These are phyloP conservation scores for Arthromyces matolae DNA, from an alignment of 768 basidiomycete species.

Conservation along the genomic window DNA sequence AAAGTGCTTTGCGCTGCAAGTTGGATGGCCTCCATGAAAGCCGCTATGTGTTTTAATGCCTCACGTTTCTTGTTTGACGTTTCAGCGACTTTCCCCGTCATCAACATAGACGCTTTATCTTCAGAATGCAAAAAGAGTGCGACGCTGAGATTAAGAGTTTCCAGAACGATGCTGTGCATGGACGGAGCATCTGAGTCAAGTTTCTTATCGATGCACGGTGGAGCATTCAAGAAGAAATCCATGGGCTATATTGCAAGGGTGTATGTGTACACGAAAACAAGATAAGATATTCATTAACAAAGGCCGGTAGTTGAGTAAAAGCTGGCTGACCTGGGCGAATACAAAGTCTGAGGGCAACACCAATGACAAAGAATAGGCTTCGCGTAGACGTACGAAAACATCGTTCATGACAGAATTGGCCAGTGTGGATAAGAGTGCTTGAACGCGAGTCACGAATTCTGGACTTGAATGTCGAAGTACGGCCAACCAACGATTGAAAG, in stretches of 20 bases:
- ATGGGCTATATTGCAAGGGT: constrained; percentile 40
- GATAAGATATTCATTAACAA: constrained; percentile 20
- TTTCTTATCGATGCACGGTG: constrained; percentile 25
- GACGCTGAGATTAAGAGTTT: constrained; percentile 39
- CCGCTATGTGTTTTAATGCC: constrained; percentile 12
- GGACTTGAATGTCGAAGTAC: constrained; percentile 7
- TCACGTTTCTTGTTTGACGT: constrained; percentile 14
- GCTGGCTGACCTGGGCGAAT: constrained; percentile 40
- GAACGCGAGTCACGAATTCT: constrained; percentile 5
- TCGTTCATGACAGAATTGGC: constrained; percentile 14
- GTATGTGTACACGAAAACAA: constrained; percentile 15
- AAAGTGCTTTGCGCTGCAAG: constrained; percentile 10
- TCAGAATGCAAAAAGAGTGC: constrained; percentile 34
- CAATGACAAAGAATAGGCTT: constrained; percentile 21
- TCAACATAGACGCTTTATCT: constrained; percentile 11
- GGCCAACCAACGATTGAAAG: constrained; percentile 27
- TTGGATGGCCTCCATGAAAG: constrained; percentile 17
- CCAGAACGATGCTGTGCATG: constrained; percentile 34
- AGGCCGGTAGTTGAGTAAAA: constrained; percentile 15
- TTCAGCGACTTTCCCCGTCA: background rate
- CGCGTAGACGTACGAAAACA: constrained; percentile 17
- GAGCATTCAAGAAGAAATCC: constrained; percentile 45
- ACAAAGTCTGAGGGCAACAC: constrained; percentile 36
- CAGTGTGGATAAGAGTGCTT: constrained; percentile 18
- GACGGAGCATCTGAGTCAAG: constrained; percentile 20